phyloP scores from a whole-genome alignment of 2,329 filamentous ascomycete species.

The Colletotrichum cereale region DNA sequence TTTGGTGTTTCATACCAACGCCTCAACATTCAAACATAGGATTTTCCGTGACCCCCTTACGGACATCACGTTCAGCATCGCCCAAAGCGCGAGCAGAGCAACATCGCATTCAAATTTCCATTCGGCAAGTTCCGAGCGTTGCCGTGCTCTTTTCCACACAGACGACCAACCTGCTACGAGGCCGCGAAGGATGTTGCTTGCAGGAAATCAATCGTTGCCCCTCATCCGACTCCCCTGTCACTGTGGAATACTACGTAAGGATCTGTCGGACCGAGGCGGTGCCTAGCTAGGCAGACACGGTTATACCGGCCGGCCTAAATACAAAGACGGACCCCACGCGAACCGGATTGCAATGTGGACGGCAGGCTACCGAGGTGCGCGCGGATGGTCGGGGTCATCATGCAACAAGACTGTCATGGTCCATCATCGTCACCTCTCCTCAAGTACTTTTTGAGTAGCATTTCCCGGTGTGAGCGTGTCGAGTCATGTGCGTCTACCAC shows the following conservation, averaged over 20 bases:
- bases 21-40: neutral
- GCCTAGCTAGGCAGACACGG: neutral
- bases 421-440: neutral
- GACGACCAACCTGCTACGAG: neutral
- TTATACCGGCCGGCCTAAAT: neutral
- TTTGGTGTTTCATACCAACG: neutral
- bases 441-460: neutral
- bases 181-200: neutral
- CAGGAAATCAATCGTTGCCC: too few relatives aligned
- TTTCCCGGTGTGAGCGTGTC: neutral
- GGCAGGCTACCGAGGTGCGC: conserved; percentile 4
- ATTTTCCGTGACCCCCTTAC: neutral
- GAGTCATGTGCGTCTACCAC: conserved; percentile 23
- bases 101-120: neutral
- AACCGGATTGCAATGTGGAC: neutral
- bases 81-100: neutral
- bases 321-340: neutral
- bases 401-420: conserved; percentile 13
- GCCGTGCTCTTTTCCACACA: neutral
- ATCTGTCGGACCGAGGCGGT: neutral
- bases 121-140: neutral
- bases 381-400: conserved; percentile 21
- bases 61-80: neutral
- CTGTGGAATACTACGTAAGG: neutral
- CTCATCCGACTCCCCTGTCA: neutral